phyloP scores from a whole-genome alignment of 495 filamentous ascomycete genomes.

The Aspergillus egyptiacus region DNA sequence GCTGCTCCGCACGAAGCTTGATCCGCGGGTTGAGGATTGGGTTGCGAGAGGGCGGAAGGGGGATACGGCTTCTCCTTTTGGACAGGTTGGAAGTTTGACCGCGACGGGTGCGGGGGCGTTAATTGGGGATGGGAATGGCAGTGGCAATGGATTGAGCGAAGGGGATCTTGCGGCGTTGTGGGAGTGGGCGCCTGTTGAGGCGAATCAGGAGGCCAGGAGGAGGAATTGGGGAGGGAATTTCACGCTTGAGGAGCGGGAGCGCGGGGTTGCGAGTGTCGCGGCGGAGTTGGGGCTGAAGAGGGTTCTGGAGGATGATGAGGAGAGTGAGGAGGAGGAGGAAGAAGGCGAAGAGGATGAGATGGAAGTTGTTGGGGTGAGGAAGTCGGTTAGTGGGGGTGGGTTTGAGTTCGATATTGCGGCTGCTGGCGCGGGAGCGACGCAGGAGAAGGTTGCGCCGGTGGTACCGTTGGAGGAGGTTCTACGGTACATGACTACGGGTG shows the following conservation, averaged over 20 bases:
- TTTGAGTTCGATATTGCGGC: constrained; percentile 42
- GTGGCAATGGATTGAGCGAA: constrained; percentile 29
- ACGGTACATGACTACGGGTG: constrained; percentile 51
- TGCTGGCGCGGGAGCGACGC: constrained; percentile 13
- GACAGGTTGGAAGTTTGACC: background rate
- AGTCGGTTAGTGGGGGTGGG: constrained; percentile 24
- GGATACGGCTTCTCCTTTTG: constrained; percentile 15
- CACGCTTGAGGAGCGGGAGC: constrained; percentile 62
- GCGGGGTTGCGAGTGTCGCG: constrained; percentile 62
- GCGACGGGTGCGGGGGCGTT: background rate
- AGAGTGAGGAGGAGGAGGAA: constrained; percentile 51
- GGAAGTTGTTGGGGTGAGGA: constrained; percentile 39
- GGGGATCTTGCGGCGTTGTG: constrained; percentile 39
- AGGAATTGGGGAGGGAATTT: constrained; percentile 56
- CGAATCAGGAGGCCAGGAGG: constrained; percentile 44
- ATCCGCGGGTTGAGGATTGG: constrained; percentile 66
- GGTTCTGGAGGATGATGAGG: constrained; percentile 50
- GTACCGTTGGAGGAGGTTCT: constrained; percentile 47
- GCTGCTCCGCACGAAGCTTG: constrained; percentile 74
- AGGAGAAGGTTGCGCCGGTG: constrained; percentile 31
- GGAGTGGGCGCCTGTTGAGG: constrained; percentile 47
- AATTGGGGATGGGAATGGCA: constrained; percentile 5
- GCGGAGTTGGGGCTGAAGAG: constrained; percentile 65
- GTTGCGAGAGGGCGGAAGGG: constrained; percentile 53
- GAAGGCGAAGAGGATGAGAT: constrained; percentile 53